Conservation (phyloP, 768 basidiomycete genomes). For the Dictyophora rubrovolvata region DNA sequence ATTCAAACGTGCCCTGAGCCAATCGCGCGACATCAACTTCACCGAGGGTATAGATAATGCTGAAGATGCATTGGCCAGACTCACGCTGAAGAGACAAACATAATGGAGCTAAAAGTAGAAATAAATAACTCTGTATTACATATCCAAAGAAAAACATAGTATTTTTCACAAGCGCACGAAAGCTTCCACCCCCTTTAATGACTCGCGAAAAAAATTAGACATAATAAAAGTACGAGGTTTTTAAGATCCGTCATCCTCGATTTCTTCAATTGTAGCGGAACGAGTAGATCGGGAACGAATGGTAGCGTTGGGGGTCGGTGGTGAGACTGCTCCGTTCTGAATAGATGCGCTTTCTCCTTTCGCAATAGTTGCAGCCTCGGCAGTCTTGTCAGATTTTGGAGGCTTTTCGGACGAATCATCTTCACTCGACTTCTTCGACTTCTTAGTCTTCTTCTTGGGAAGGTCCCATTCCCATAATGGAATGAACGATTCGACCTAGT, state of each 20-base stretch:
- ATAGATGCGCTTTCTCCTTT: slow-evolving; percentile 21
- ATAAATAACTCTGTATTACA: background rate
- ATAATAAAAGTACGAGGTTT: slow-evolving; percentile 4
- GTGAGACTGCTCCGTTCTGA: slow-evolving; percentile 18
- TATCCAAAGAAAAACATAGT: background rate
- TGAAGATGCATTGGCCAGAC: slow-evolving; percentile 23
- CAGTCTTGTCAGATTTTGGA: slow-evolving; percentile 7
- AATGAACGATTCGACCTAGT: slow-evolving; percentile 91
- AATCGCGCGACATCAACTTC: slow-evolving; percentile 23
- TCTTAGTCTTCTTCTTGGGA: slow-evolving; percentile 57
- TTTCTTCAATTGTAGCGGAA: slow-evolving; percentile 35
- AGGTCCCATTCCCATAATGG: slow-evolving; percentile 96
- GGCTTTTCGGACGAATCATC: slow-evolving; percentile 37
- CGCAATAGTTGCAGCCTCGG: slow-evolving; percentile 30
- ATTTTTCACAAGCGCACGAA: background rate
- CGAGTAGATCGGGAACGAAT: slow-evolving; percentile 18
- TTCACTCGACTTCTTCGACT: slow-evolving; percentile 44
- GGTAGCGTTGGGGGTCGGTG: background rate
- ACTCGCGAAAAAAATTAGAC: background rate
- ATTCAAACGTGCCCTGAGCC: slow-evolving; percentile 23
- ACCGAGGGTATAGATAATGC: slow-evolving; percentile 27
- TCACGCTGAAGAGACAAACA: slow-evolving; percentile 6
- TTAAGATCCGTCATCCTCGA: slow-evolving; percentile 29
- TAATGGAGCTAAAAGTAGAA: background rate
- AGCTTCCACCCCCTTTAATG: background rate